phyloP scores from a whole-genome alignment of 2,329 filamentous ascomycete genomes.

The Talaromyces pinophilus region DNA sequence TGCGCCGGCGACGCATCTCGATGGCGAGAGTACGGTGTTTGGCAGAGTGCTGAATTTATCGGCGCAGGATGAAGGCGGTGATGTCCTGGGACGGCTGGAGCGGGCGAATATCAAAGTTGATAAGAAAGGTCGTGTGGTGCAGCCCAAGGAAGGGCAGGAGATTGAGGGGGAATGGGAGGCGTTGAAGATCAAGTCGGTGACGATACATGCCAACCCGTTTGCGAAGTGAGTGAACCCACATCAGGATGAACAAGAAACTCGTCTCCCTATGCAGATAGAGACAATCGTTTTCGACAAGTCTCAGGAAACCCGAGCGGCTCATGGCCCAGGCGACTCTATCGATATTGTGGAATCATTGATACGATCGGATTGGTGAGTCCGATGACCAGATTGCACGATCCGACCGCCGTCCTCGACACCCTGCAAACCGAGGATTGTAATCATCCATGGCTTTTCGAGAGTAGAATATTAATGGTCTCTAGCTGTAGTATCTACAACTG shows the following conservation, averaged over 20 bases:
- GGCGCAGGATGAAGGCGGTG: conserved; percentile 47
- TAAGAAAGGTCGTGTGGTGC: conserved; percentile 60
- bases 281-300: neutral
- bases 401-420: neutral
- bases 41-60: conserved; percentile 57
- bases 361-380: too few species aligned
- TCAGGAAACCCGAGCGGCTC: neutral
- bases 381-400: too few species aligned
- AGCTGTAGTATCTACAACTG: neutral
- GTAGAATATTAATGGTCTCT: neutral
- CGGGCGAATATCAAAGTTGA: conserved; percentile 62
- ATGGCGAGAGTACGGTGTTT: conserved; percentile 68
- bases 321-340: neutral
- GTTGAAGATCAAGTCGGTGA: conserved; percentile 57
- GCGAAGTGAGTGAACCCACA: conserved; percentile 51
- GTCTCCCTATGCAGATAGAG: neutral
- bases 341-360: too few species aligned
- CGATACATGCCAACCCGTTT: conserved; percentile 66
- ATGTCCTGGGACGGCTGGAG: conserved; percentile 54
- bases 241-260: neutral
- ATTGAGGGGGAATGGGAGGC: conserved; percentile 47
- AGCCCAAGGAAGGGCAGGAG: conserved; percentile 44
- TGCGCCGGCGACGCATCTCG: conserved; percentile 62
- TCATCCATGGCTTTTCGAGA: neutral
- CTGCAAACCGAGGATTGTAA: neutral